Evolutionary conservation across 495 filamentous ascomycete species (phyloP).

Genomic region (Aspergillus diversus): DNA sequence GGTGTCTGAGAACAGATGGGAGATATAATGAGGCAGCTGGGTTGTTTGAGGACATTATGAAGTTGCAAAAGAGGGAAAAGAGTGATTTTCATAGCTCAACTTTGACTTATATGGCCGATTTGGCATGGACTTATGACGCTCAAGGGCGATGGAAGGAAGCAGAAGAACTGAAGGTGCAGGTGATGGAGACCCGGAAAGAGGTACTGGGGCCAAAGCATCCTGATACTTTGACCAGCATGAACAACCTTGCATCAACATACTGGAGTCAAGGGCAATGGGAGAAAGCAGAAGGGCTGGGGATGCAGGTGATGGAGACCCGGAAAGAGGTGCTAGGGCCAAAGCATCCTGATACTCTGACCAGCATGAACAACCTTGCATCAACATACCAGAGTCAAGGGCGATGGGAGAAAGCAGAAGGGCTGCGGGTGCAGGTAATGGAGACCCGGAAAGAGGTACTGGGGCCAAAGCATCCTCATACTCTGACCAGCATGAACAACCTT

Average conservation of each 20-base stretch:
- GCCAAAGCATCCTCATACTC: not conserved
- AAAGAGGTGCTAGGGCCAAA: not conserved
- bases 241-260: slow-evolving; percentile 2
- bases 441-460: not conserved
- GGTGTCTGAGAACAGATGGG: too few relatives aligned
- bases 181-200: not conserved
- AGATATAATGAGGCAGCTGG: too few relatives aligned
- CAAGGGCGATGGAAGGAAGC: slow-evolving; percentile 1
- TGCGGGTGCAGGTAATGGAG: not conserved
- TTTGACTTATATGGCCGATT: not conserved
- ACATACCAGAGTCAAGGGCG: not conserved
- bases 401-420: not conserved
- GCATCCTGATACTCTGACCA: not conserved
- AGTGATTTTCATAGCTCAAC: too few relatives aligned
- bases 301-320: not conserved
- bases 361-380: slow-evolving; percentile 1
- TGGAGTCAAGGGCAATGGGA: not conserved
- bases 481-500: not conserved
- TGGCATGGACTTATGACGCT: not conserved
- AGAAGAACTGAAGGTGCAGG: not conserved
- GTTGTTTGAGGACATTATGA: too few relatives aligned
- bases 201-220: not conserved
- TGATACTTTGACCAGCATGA: not conserved
- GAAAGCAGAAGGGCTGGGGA: not conserved
- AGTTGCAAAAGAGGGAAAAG: too few relatives aligned